Evolutionary conservation across 2,329 filamentous ascomycete genomes (phyloP), one percentile per base, ranked within the genome.

Genomic region (Sarocladiaceae sp.): DNA sequence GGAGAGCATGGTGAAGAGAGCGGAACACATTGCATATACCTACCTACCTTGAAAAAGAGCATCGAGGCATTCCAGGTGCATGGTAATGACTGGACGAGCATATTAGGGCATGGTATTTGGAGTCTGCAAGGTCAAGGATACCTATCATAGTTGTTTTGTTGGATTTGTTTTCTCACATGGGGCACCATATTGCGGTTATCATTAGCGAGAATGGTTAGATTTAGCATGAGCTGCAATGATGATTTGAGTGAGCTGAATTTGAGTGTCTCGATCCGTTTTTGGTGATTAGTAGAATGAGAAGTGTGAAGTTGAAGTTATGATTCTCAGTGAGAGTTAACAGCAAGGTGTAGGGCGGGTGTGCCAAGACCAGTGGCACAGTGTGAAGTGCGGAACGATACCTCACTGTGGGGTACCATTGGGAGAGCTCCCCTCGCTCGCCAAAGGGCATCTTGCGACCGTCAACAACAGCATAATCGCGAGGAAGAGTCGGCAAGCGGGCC

Each of bases 51-150:
- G 37, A 20, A 40, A 23, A 40, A 12, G 20, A 40, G 18, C 11
- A 40, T 22, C 10, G 20, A 3, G 23, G 29, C 29, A 17, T 5
- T 28, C 29, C 8, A 20, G 7, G 17, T 22, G 23, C 18, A 22
- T 22, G 37, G 37, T 23, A n/a, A n/a, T n/a, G n/a, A n/a, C n/a
- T 26, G 40, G 12, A 6, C 3, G 23, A 44, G 22, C 40, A 44
- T 26, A 4, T 53, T 53, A 33, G 28, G 25, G 6, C 17, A 46
- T 46, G 22, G 31, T 8, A 22, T 47, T 35, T 23, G 51, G 51
- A 53, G 51, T 53, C 39, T 49, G 40, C 44, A 25, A 20, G 18
- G 29, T 42, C 42, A 20, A 8, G 5, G 51, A 53, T 53, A 48
- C 51, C 31, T 37, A 36, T 36, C 36, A 36, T 15, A 3, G 23